phyloP scores from a whole-genome alignment of 2,329 filamentous ascomycete species.

The Penicillium janthinellum region DNA sequence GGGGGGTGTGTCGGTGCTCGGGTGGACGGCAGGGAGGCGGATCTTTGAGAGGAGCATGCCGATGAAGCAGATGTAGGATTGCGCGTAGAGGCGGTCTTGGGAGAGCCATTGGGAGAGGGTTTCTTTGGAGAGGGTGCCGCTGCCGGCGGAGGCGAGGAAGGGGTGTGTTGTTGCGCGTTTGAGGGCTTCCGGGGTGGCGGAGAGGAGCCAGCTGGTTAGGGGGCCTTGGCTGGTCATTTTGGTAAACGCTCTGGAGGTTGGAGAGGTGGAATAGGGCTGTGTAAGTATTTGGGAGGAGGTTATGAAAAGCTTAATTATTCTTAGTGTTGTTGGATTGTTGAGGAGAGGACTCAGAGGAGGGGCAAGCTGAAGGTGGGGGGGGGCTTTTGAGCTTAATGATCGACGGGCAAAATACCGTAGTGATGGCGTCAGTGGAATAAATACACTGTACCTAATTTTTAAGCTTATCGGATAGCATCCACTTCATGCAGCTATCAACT shows the following conservation, averaged over 20 bases:
- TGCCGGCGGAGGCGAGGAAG: conserved; percentile 67
- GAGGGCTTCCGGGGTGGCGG: conserved; percentile 51
- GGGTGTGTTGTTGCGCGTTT: conserved; percentile 63
- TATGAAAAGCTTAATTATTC: background rate
- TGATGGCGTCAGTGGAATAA: conserved; percentile 21
- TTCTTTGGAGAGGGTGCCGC: conserved; percentile 60
- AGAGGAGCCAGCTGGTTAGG: conserved; percentile 61
- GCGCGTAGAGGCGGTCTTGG: conserved; percentile 71
- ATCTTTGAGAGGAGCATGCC: conserved; percentile 66
- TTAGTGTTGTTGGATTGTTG: background rate
- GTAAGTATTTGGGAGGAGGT: background rate
- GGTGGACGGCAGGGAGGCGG: conserved; percentile 50
- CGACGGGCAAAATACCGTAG: conserved; percentile 7
- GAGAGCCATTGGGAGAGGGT: conserved; percentile 67
- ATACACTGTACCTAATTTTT: background rate
- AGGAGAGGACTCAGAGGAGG: background rate
- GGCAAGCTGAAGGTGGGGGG: conserved; percentile 11
- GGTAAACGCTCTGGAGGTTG: background rate
- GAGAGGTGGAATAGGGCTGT: background rate
- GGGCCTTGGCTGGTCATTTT: conserved; percentile 38
- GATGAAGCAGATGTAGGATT: conserved; percentile 68
- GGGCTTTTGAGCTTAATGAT: background rate
- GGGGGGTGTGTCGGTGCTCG: conserved; percentile 30
- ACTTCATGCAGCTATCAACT: background rate
- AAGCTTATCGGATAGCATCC: background rate